Evolutionary conservation across 1,284 basidiomycete genomes (phyloP).

Genomic region (Phaffia rhodozyma): DNA sequence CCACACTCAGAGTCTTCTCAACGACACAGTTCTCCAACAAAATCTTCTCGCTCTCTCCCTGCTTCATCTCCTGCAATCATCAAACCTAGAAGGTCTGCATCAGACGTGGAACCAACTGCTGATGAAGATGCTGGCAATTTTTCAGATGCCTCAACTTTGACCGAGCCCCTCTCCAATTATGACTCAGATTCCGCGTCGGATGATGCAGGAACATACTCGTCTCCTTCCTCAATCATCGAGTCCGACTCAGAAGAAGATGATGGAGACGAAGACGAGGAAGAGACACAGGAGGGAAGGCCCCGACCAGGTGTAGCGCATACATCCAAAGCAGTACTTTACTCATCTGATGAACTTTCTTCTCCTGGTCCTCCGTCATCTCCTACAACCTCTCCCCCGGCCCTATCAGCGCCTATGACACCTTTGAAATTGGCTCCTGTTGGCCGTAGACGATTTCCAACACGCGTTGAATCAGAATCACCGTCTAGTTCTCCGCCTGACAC

Average conservation of each 20-base stretch:
- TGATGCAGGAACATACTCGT: not conserved
- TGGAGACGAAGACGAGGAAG: not conserved
- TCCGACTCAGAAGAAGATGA: conserved; percentile 19
- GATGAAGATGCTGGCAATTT: conserved; percentile 18
- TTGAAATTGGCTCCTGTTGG: too few relatives aligned
- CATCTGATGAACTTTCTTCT: not conserved
- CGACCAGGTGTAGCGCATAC: too few relatives aligned
- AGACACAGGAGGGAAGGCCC: not conserved
- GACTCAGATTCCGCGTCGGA: conserved; percentile 8
- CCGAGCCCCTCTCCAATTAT: conserved; percentile 21
- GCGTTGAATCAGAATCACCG: too few relatives aligned
- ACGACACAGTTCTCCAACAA: too few relatives aligned
- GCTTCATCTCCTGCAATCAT: too few relatives aligned
- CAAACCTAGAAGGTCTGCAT: too few relatives aligned
- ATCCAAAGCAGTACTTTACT: too few relatives aligned
- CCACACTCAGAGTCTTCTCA: too few relatives aligned
- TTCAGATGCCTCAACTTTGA: conserved; percentile 22
- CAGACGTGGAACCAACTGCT: too few relatives aligned
- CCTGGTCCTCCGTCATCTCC: not conserved
- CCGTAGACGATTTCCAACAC: too few relatives aligned
- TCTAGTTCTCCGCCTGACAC: too few relatives aligned
- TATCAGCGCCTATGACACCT: not conserved
- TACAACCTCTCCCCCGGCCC: not conserved
- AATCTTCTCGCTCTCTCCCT: too few relatives aligned
- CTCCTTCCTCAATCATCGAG: not conserved